Conservation (phyloP, 495 filamentous ascomycete species). For the Penicillium herquei region DNA sequence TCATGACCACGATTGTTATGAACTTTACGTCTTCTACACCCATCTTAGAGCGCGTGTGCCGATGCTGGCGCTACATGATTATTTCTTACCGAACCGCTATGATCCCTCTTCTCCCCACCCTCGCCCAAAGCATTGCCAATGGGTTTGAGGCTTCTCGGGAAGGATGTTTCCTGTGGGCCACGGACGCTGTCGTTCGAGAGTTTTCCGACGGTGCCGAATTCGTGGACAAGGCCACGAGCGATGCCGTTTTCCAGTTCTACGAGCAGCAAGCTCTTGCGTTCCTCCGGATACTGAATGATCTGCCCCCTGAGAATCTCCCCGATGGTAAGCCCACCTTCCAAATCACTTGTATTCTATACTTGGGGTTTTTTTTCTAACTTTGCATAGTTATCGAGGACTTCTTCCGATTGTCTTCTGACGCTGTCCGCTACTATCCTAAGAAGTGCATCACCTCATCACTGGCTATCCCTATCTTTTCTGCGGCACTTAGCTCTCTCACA, state of each 20-base stretch:
- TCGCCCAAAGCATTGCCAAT: constrained; percentile 81
- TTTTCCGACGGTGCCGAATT: constrained; percentile 86
- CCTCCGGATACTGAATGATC: constrained; percentile 81
- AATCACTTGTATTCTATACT: neutral
- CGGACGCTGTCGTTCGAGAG: constrained; percentile 89
- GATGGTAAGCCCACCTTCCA: constrained; percentile 54
- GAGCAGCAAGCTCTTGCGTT: constrained; percentile 87
- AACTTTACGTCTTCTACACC: constrained; percentile 81
- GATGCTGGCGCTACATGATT: constrained; percentile 94
- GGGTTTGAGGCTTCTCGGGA: constrained; percentile 85
- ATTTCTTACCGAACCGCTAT: constrained; percentile 91
- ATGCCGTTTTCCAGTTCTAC: constrained; percentile 89
- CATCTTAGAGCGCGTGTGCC: constrained; percentile 88
- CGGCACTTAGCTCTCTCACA: constrained; percentile 77
- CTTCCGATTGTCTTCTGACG: constrained; percentile 88
- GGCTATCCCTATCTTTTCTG: constrained; percentile 78
- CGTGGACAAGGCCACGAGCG: constrained; percentile 79
- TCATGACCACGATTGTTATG: constrained; percentile 78
- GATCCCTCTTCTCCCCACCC: constrained; percentile 74
- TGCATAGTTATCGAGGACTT: constrained; percentile 90
- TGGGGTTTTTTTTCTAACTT: neutral
- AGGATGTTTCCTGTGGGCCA: constrained; percentile 97
- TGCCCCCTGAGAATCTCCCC: constrained; percentile 82
- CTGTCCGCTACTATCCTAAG: constrained; percentile 86
- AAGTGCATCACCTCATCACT: constrained; percentile 74